Evolutionary conservation across 768 basidiomycete genomes (phyloP), one percentile per base, ranked within the genome.

Genomic region (Boletus bicolor): DNA sequence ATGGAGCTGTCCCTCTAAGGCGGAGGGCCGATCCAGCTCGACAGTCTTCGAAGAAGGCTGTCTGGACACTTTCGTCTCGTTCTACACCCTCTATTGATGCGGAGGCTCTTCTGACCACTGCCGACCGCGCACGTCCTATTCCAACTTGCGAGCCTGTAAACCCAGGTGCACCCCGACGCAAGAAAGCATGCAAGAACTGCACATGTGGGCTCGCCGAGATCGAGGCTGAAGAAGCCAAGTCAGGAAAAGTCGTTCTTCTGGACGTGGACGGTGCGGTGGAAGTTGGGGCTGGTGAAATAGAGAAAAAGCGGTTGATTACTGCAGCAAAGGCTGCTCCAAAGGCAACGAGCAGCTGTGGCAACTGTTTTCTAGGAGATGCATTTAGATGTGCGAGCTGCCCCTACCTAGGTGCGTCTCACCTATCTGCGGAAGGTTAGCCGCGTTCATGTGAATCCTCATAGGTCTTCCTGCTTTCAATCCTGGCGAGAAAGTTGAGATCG

Each of bases 381-480:
- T 99, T 99, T 76, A 79, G 97, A 67, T 99, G 97, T 73, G 88
- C 87, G 24, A 85, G 93, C 51, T 99, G 97, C 72, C 97, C 97
- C 30, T 99, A 98, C 74, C 78, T 92, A 44, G 96, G 96, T 98
- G 62, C 57, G 91, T 82, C 17, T n/a, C 48, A 38, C 36, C 48
- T 15, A 43, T 32, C 36, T 41, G 49, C 54, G 51, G 21, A 15
- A 15, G 28, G 56, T 30, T 57, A 38, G 57, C 58, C 24, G 57
- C 46, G 41, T 53, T 61, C 51, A 60, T 28, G 34, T 45, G 57
- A 37, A 32, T 39, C n/a, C 12, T 32, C 42, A n/a, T 64, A 98
- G 96, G 97, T 63, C 81, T 98, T 30, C 97, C 97, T 44, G 93
- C 96, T 12, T 98, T 99, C 78, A 91, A 96, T 72, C 96, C 97